Percentiles rank a stretch among this genome's conserved stretches.
These are phyloP conservation scores for Rhizopus arrhizus DNA, from an alignment of 371 early-diverging fungal genomes.

Conservation along the genomic window DNA sequence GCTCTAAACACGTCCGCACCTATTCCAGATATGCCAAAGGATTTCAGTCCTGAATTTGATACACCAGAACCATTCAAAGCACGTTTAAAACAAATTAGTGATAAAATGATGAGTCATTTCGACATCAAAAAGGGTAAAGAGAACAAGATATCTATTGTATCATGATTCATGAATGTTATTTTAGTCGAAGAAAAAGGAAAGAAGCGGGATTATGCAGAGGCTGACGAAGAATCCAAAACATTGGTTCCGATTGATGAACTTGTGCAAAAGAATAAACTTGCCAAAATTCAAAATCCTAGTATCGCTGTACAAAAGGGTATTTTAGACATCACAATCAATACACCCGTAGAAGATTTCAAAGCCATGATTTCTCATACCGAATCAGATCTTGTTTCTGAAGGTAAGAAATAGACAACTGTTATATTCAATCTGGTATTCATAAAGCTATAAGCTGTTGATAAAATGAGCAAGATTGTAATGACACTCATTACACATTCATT, in stretches of 20 bases:
- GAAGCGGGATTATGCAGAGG: conserved; percentile 36
- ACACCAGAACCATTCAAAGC: conserved; percentile 19
- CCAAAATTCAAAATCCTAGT: not conserved
- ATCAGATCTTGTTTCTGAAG: conserved; percentile 46
- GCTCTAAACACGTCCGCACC: conserved; percentile 55
- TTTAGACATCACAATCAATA: conserved; percentile 25
- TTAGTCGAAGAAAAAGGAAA: conserved; percentile 31
- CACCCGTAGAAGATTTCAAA: conserved; percentile 66
- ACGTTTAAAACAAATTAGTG: conserved; percentile 33
- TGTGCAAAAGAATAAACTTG: conserved; percentile 1
- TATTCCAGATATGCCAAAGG: conserved; percentile 53
- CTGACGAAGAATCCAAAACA: conserved; percentile 1
- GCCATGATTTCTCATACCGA: conserved; percentile 51
- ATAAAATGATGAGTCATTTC: conserved; percentile 45
- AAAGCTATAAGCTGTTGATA: conserved; percentile 48
- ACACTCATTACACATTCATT: conserved; percentile 56
- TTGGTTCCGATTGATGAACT: conserved; percentile 16
- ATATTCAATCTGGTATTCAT: not conserved
- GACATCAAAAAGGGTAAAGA: conserved; percentile 52
- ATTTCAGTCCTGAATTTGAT: conserved; percentile 4
- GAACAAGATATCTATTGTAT: not conserved
- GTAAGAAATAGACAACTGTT: conserved; percentile 21
- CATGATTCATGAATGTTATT: not conserved
- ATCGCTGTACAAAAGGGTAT: not conserved
- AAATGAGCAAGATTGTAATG: conserved; percentile 57